Evolutionary conservation across 2,329 filamentous ascomycete genomes (phyloP).

Genomic region (Tolypocladium album): DNA sequence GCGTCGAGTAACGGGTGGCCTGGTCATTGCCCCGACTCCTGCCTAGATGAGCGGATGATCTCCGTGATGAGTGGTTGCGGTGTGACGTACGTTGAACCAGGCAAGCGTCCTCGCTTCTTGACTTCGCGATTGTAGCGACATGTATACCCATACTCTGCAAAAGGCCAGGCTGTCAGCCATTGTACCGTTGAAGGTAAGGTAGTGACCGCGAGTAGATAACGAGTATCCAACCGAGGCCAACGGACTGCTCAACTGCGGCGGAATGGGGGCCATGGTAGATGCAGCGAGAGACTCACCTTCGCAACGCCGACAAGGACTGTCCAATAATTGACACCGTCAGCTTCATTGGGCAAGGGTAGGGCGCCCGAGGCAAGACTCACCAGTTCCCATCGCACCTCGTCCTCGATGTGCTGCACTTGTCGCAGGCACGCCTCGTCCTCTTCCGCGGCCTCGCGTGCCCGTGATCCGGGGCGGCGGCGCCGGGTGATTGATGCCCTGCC

Average conservation of each 20-base stretch:
- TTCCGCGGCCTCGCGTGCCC: slow-evolving; percentile 16
- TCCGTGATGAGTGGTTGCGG: neutral
- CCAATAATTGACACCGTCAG: neutral
- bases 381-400: slow-evolving; percentile 32
- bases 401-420: slow-evolving; percentile 25
- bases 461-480: neutral
- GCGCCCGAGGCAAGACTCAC: slow-evolving; percentile 15
- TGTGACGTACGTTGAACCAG: slow-evolving; percentile 9
- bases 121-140: slow-evolving; percentile 25
- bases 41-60: neutral
- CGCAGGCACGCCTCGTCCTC: slow-evolving; percentile 18
- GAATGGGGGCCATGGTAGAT: neutral
- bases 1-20: neutral
- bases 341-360: neutral
- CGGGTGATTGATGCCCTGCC: neutral
- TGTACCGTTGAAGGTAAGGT: neutral
- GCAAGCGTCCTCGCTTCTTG: slow-evolving; percentile 24
- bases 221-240: neutral
- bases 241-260: neutral
- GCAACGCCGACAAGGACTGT: slow-evolving; percentile 21
- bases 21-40: neutral
- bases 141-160: slow-evolving; percentile 24
- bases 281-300: slow-evolving; percentile 16
- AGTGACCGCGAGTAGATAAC: neutral
- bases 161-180: neutral